Evolutionary conservation across 2,329 filamentous ascomycete species (phyloP).

Genomic region (Trichoderma sp.): DNA sequence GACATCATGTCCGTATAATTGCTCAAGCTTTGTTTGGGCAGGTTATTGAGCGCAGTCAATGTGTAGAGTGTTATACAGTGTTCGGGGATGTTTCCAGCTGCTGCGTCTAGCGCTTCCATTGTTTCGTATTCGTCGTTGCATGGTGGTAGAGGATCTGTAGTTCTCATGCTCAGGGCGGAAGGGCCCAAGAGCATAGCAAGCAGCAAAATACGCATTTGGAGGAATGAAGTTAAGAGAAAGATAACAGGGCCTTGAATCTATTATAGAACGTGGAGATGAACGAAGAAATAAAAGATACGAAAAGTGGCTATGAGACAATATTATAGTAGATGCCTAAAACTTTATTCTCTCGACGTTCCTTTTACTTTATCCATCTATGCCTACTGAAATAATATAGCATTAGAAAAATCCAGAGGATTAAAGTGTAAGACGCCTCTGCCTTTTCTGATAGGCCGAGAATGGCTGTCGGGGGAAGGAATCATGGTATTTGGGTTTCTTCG

Average conservation of each 20-base stretch:
- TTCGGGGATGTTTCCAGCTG: neutral
- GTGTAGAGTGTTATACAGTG: conserved; percentile 3
- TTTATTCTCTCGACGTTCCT: too few relatives aligned
- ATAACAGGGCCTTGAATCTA: neutral
- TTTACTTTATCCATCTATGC: too few relatives aligned
- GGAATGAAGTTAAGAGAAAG: neutral
- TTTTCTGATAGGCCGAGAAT: too few relatives aligned
- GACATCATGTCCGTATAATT: conserved; percentile 4
- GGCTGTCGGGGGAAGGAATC: too few relatives aligned
- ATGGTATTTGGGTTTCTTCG: neutral
- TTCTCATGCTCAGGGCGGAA: neutral
- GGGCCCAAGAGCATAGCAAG: neutral
- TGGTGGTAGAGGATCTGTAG: neutral
- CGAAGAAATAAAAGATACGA: neutral
- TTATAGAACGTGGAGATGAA: too few relatives aligned
- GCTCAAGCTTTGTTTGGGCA: neutral
- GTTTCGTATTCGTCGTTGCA: neutral
- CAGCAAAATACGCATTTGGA: neutral
- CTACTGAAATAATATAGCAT: too few relatives aligned
- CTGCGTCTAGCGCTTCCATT: neutral
- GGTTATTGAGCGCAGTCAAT: neutral
- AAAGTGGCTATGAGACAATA: neutral
- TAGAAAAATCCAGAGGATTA: too few relatives aligned
- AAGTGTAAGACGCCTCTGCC: too few relatives aligned
- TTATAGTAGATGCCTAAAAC: too few relatives aligned